These are phyloP conservation scores for Penicillium sumatraense DNA, from an alignment of 2,329 filamentous ascomycete genomes.

Conservation along the genomic window DNA sequence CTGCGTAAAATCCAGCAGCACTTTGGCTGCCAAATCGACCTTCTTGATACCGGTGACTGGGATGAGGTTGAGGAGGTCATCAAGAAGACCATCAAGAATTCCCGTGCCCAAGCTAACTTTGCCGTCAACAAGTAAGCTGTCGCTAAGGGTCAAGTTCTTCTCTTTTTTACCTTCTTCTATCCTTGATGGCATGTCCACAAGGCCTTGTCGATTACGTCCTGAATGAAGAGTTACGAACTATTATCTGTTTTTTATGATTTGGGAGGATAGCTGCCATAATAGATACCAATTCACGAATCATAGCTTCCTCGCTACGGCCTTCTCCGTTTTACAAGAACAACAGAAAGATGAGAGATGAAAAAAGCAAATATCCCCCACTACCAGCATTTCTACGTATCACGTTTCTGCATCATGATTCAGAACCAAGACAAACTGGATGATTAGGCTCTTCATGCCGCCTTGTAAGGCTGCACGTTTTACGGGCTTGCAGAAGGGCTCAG, in stretches of 20 bases:
- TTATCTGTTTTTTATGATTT: constrained; percentile 26
- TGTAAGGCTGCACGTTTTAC: neutral
- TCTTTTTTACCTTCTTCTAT: neutral
- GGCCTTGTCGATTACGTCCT: constrained; percentile 17
- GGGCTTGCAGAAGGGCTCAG: neutral
- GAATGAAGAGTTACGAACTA: constrained; percentile 36
- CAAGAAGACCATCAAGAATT: constrained; percentile 74
- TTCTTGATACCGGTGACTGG: constrained; percentile 86
- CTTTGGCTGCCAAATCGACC: constrained; percentile 80
- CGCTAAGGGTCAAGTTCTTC: neutral
- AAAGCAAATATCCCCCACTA: neutral
- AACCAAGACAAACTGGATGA: neutral
- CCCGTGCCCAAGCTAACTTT: constrained; percentile 47
- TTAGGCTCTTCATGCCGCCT: neutral
- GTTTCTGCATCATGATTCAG: neutral
- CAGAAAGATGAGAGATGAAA: no score
- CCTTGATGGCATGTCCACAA: neutral
- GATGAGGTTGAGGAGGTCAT: constrained; percentile 84
- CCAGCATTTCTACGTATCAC: neutral
- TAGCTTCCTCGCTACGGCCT: neutral
- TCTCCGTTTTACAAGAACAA: no score
- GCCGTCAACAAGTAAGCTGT: constrained; percentile 4
- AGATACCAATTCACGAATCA: constrained; percentile 37
- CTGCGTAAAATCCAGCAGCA: constrained; percentile 78
- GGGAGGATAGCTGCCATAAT: constrained; percentile 27